Conservation (phyloP, 163 green algal species). For the Chloromonas sp. region DNA sequence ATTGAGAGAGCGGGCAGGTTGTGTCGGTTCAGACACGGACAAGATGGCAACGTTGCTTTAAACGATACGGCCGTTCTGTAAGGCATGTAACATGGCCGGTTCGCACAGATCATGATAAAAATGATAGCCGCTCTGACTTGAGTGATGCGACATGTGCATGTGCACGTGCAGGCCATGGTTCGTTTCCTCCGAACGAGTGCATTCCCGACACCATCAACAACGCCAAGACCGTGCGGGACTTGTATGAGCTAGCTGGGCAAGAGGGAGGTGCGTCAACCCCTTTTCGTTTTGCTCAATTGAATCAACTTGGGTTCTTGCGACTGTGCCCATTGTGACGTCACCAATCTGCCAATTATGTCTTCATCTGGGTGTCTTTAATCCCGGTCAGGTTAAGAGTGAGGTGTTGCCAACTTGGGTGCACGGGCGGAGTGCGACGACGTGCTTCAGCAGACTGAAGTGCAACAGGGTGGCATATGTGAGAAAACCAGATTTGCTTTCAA, state of each 20-base stretch:
- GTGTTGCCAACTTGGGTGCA: no score
- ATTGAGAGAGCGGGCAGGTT: background rate
- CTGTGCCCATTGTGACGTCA: no score
- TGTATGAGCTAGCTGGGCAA: constrained; percentile 73
- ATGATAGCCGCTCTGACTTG: background rate
- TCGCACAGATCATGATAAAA: no score
- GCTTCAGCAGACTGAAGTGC: no score
- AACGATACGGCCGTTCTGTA: background rate
- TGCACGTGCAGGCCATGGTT: constrained; percentile 21
- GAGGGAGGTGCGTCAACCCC: background rate
- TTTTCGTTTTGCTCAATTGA: no score
- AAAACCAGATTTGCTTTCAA: no score
- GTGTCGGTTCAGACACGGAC: background rate
- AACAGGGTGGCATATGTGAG: no score
- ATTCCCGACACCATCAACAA: constrained; percentile 76
- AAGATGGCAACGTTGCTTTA: background rate
- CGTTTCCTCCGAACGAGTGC: constrained; percentile 54
- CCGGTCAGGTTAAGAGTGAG: no score
- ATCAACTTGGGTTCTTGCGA: no score
- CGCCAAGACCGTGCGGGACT: constrained; percentile 71
- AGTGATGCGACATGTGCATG: background rate
- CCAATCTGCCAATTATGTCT: no score
- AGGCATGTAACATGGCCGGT: background rate
- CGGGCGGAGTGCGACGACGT: no score
- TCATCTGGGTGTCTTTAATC: no score